These are phyloP conservation scores for Zymoseptoria crescenta DNA, from an alignment of 2,329 filamentous ascomycete species.

Conservation along the genomic window DNA sequence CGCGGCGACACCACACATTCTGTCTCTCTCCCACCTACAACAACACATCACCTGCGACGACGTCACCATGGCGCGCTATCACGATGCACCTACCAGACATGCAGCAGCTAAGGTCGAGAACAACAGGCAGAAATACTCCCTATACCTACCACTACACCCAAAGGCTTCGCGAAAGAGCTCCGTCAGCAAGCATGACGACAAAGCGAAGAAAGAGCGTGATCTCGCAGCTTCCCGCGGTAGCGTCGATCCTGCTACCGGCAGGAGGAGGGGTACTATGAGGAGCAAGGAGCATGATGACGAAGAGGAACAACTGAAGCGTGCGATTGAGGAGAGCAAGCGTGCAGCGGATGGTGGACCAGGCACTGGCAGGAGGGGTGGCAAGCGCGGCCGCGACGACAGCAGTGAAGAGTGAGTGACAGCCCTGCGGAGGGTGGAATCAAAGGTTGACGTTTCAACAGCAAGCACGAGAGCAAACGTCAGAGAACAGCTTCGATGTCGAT, in stretches of 20 bases:
- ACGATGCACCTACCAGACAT: conserved; percentile 14
- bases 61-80: conserved; percentile 22
- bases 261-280: conserved; percentile 93
- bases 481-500: conserved; percentile 71
- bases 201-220: conserved; percentile 51
- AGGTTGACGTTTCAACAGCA: conserved; percentile 37
- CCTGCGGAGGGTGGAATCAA: not conserved
- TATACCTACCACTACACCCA: conserved; percentile 52
- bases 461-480: conserved; percentile 67
- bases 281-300: conserved; percentile 95
- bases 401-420: conserved; percentile 77
- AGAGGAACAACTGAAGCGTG: conserved; percentile 77
- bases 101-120: conserved; percentile 24
- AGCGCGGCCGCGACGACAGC: conserved; percentile 81
- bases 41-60: not conserved
- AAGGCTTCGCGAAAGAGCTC: conserved; percentile 55
- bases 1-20: not conserved
- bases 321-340: conserved; percentile 91
- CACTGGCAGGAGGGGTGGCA: conserved; percentile 56
- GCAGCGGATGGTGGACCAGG: conserved; percentile 54
- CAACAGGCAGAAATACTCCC: conserved; percentile 53
- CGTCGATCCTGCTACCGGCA: conserved; percentile 54
- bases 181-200: conserved; percentile 53
- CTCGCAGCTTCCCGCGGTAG: conserved; percentile 43
- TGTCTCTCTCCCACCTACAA: not conserved